phyloP scores from a whole-genome alignment of 345 rosid genomes.

The Capsella bursapastoris region DNA sequence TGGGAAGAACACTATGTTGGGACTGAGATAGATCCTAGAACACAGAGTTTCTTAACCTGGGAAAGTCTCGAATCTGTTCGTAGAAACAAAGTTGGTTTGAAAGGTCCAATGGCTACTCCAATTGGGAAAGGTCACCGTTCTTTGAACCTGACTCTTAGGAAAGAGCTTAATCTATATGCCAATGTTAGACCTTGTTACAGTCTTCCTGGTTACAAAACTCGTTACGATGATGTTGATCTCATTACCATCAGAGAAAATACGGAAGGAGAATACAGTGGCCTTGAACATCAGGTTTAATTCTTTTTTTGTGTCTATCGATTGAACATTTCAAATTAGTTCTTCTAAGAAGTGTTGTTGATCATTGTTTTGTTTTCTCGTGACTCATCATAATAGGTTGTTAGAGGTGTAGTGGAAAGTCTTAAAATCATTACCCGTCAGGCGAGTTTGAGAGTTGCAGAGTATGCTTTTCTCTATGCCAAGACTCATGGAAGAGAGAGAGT shows the following conservation, averaged over 20 bases:
- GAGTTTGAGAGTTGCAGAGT: conserved; percentile 98
- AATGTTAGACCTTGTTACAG: conserved; percentile 99
- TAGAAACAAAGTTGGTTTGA: conserved; percentile 81
- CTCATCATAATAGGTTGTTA: conserved; percentile 97
- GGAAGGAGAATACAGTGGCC: conserved; percentile 99
- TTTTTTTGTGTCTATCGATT: not conserved
- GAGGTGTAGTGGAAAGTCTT: conserved; percentile 99
- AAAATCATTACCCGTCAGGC: conserved; percentile 97
- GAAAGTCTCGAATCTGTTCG: conserved; percentile 97
- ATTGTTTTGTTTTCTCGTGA: too few species aligned
- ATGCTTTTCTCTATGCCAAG: conserved; percentile 97
- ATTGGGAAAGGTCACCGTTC: conserved; percentile 99
- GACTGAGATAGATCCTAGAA: conserved; percentile 86
- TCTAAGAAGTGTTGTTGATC: not conserved
- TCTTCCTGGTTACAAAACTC: conserved; percentile 95
- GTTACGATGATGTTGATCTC: conserved; percentile 88
- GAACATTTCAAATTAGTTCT: not conserved
- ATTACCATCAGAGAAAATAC: conserved; percentile 98
- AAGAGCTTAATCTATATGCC: conserved; percentile 94
- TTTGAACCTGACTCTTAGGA: conserved; percentile 88
- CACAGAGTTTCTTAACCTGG: conserved; percentile 97
- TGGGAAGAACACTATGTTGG: conserved; percentile 98
- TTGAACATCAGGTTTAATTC: conserved; percentile 85
- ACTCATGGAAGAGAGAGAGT: conserved; percentile 94
- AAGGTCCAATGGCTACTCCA: conserved; percentile 99